Evolutionary conservation across 495 filamentous ascomycete genomes (phyloP).

Genomic region (Podospora pseudopauciseta): DNA sequence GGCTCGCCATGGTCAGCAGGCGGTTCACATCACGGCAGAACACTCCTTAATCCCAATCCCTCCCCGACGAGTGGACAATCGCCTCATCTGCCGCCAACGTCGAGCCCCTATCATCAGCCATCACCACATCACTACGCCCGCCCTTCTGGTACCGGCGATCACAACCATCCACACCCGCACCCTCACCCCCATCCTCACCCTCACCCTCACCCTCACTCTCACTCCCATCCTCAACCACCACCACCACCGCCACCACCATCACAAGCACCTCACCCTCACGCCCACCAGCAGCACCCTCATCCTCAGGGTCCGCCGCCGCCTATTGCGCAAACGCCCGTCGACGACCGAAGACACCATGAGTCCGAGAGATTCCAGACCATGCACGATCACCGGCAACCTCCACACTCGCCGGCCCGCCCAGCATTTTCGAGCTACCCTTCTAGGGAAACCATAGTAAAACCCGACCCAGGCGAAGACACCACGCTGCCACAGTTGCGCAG

Average conservation of each 20-base stretch:
- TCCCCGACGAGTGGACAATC: conserved; percentile 36
- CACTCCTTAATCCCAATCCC: conserved; percentile 44
- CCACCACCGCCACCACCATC: conserved; percentile 11
- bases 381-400: conserved; percentile 48
- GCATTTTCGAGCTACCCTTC: conserved; percentile 37
- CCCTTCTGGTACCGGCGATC: conserved; percentile 34
- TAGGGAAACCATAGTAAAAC: conserved; percentile 48
- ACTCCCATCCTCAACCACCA: conserved; percentile 16
- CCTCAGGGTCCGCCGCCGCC: conserved; percentile 15
- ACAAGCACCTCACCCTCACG: neutral
- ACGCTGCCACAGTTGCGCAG: conserved; percentile 44
- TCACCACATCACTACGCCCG: conserved; percentile 39
- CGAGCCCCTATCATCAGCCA: conserved; percentile 39
- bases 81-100: conserved; percentile 42
- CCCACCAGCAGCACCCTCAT: conserved; percentile 1
- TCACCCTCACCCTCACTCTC: neutral
- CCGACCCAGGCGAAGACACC: conserved; percentile 47
- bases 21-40: conserved; percentile 41
- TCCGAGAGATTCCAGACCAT: conserved; percentile 47
- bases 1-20: conserved; percentile 43
- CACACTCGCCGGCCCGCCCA: conserved; percentile 46
- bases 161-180: neutral
- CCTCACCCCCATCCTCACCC: conserved; percentile 11
- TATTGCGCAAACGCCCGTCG: conserved; percentile 29
- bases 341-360: conserved; percentile 51